Conservation (phyloP, 2,329 filamentous ascomycete species). For the Furcasterigmium sp. region DNA sequence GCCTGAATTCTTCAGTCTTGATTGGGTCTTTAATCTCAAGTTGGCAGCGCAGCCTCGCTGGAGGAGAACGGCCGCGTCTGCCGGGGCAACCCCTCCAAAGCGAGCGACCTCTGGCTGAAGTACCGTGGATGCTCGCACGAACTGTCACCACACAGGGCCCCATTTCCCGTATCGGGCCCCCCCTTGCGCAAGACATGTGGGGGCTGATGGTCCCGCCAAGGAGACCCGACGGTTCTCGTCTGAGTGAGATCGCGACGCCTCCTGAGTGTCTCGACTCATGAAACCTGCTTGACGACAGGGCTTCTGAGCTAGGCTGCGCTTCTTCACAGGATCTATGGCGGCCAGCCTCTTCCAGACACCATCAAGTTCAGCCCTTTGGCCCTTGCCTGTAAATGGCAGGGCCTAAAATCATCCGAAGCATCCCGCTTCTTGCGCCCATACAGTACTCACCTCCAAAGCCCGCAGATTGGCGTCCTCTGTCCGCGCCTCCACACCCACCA, state of each 20-base stretch:
- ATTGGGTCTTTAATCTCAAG: background rate
- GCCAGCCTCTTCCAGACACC: too few relatives aligned
- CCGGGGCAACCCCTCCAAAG: background rate
- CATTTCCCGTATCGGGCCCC: constrained; percentile 3
- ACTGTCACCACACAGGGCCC: background rate
- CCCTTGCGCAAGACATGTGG: constrained; percentile 1
- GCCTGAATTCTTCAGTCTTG: background rate
- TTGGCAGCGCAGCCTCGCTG: background rate
- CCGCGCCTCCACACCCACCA: constrained; percentile 7
- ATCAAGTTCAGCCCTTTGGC: too few relatives aligned
- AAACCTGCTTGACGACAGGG: too few relatives aligned
- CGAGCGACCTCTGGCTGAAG: background rate
- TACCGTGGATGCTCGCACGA: too few relatives aligned
- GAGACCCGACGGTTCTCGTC: too few relatives aligned
- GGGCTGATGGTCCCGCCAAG: background rate
- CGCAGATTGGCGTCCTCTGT: constrained; percentile 8
- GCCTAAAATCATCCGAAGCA: background rate
- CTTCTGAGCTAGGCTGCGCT: too few relatives aligned
- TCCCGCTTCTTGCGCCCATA: background rate
- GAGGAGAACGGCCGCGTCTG: background rate
- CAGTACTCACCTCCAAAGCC: constrained; percentile 9
- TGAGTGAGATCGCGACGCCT: too few relatives aligned
- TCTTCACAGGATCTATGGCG: too few relatives aligned
- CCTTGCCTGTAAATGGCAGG: too few relatives aligned
- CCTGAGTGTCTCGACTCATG: too few relatives aligned